Conservation (phyloP, 2,329 filamentous ascomycete genomes). For the Curvularia sp. region DNA sequence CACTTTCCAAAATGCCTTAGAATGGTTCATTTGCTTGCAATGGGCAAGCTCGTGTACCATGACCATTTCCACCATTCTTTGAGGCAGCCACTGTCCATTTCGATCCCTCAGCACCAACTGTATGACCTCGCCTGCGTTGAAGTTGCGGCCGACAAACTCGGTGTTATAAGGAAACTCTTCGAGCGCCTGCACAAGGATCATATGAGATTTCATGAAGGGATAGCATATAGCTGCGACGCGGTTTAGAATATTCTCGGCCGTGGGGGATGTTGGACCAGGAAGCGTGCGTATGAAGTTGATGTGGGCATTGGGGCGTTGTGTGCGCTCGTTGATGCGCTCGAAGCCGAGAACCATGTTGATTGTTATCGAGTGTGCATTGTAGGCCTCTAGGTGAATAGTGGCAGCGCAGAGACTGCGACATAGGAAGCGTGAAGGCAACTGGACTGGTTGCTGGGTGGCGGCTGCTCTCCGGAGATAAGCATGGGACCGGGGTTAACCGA, state of each 20-base stretch:
- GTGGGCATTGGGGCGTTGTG: slow-evolving; percentile 75
- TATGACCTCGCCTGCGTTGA: slow-evolving; percentile 87
- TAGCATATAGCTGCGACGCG: slow-evolving; percentile 71
- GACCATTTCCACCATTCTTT: slow-evolving; percentile 87
- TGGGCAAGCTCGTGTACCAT: slow-evolving; percentile 94
- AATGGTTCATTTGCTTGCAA: slow-evolving; percentile 92
- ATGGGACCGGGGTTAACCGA: slow-evolving; percentile 6
- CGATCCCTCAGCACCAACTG: slow-evolving; percentile 80
- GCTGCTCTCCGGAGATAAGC: slow-evolving; percentile 6
- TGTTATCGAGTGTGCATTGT: slow-evolving; percentile 1
- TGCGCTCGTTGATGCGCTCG: slow-evolving; percentile 77
- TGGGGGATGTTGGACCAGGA: slow-evolving; percentile 59
- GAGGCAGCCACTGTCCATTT: slow-evolving; percentile 74
- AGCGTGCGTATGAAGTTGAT: slow-evolving; percentile 88
- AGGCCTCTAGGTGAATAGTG: not conserved
- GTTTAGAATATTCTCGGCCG: slow-evolving; percentile 47
- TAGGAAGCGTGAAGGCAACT: slow-evolving; percentile 3
- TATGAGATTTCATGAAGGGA: slow-evolving; percentile 62
- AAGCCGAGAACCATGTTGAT: slow-evolving; percentile 76
- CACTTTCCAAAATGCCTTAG: slow-evolving; percentile 79
- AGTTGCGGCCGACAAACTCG: slow-evolving; percentile 88
- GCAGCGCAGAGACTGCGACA: not conserved
- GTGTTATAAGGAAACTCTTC: slow-evolving; percentile 83
- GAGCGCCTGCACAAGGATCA: slow-evolving; percentile 61
- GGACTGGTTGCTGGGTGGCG: slow-evolving; percentile 5